Conservation (phyloP, 2,329 filamentous ascomycete genomes). For the Cadophora gregata region DNA sequence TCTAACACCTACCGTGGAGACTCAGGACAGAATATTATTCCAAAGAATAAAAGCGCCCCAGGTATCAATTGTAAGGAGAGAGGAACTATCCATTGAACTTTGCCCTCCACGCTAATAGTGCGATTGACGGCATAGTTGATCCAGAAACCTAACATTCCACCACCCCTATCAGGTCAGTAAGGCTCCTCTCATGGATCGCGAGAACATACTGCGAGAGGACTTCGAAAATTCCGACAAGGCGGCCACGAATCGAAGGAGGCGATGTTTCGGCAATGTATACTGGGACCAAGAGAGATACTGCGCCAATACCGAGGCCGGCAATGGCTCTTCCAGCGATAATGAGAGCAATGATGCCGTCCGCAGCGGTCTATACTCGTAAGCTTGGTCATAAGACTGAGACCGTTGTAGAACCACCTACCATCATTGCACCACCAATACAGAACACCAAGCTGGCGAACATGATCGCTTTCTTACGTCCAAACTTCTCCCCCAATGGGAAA, state of each 20-base stretch:
- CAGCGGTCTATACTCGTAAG: slow-evolving; percentile 27
- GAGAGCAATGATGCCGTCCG: slow-evolving; percentile 35
- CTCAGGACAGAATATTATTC: slow-evolving; percentile 40
- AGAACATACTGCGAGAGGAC: slow-evolving; percentile 49
- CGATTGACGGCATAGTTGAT: slow-evolving; percentile 50
- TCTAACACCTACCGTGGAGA: slow-evolving; percentile 37
- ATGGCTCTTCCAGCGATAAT: slow-evolving; percentile 63
- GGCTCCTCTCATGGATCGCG: slow-evolving; percentile 22
- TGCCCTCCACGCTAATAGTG: slow-evolving; percentile 42
- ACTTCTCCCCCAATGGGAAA: slow-evolving; percentile 50
- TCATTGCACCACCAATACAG: slow-evolving; percentile 33
- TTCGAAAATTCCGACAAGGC: slow-evolving; percentile 50
- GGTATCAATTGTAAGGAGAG: slow-evolving; percentile 51
- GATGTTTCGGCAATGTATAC: slow-evolving; percentile 51
- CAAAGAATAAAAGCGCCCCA: slow-evolving; percentile 39
- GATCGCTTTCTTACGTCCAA: slow-evolving; percentile 50
- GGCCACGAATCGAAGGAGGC: slow-evolving; percentile 49
- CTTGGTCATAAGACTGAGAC: not conserved
- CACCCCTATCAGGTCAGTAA: slow-evolving; percentile 47
- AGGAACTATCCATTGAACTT: slow-evolving; percentile 49
- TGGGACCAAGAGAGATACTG: slow-evolving; percentile 51
- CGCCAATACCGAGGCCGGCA: slow-evolving; percentile 66
- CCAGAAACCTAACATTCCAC: slow-evolving; percentile 51
- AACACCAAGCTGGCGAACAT: slow-evolving; percentile 48
- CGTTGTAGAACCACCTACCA: not conserved